phyloP scores from a whole-genome alignment of 108 stramenopile species.

The Cyclotella sp. region DNA sequence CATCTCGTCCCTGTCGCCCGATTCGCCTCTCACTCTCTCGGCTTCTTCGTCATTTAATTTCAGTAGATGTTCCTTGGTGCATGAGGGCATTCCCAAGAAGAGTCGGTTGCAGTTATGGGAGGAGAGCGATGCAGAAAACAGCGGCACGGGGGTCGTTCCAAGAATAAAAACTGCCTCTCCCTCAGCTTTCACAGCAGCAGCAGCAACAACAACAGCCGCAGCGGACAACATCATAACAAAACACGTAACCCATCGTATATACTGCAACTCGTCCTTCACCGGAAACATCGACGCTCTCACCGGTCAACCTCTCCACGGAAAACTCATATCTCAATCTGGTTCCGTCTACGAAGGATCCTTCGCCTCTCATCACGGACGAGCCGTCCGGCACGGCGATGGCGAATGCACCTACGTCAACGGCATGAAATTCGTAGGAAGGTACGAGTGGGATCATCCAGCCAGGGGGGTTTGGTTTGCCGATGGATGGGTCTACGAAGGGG shows the following conservation, averaged over 20 bases:
- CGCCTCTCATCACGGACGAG: not conserved
- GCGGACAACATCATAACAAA: conserved; percentile 13
- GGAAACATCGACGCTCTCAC: conserved; percentile 49
- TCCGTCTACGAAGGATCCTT: conserved; percentile 49
- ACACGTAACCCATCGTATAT: conserved; percentile 25
- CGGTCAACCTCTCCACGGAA: conserved; percentile 44
- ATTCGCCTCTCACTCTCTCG: no score
- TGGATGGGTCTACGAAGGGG: conserved; percentile 39
- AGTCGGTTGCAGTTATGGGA: no score
- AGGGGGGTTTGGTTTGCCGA: conserved; percentile 24
- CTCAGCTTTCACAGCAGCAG: not conserved
- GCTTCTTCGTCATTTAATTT: no score
- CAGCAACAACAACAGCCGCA: not conserved
- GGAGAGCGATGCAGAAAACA: no score
- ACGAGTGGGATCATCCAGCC: conserved; percentile 39
- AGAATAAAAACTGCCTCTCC: not conserved
- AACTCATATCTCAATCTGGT: conserved; percentile 30
- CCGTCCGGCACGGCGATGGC: conserved; percentile 16
- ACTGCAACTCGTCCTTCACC: conserved; percentile 38
- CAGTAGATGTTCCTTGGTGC: no score
- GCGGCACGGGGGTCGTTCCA: no score
- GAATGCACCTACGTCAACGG: conserved; percentile 19
- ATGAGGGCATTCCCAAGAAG: no score
- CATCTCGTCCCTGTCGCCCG: no score
- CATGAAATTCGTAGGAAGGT: conserved; percentile 40